Base-by-base conservation (phyloP, 768 basidiomycete genomes). In the Tricholoma flavovirens region DNA sequence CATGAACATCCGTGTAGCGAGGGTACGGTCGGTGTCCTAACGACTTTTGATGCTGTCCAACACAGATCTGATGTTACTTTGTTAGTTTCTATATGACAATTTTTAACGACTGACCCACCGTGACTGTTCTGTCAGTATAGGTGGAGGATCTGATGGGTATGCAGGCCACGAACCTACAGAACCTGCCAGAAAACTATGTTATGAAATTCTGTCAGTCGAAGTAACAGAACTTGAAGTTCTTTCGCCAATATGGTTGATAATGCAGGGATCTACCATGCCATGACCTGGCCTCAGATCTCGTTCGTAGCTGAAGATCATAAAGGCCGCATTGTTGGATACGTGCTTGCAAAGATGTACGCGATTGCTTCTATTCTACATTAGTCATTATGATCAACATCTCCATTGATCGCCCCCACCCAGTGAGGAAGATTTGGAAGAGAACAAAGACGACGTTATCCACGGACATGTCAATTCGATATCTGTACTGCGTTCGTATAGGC, bases 401-500 rank as follows among this genome's bases (percentile, higher is more conserved):
- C 24, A n/a, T 49, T 12, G 15, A n/a, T 17, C 8, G 14, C 2
- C 1, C 24, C 15, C 24, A 7, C 19, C n/a, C 40, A 74, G 70
- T 32, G 75, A 77, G 15, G 74, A 75, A 58, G 69, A 68, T 35
- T 57, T 58, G 48, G 80, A 80, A 55, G 83, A 83, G 24, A 78
- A 79, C 1, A 77, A 79, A 21, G 80, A 83, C 21, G 62, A 59
- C 22, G 57, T 59, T 4, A 76, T 83, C 0, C 89, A 94, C 60
- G 95, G 95, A 0, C 95, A 98, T 65, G 91, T 98, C 66, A 98
- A 94, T 12, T 97, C 95, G 4, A 98, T 98, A 66, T 96, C 93
- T 0, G 95, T 98, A 2, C 75, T 98, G 32, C 80, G 95, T 57
- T 86, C 90, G 12, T 93, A 97, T 66, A 79, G 95, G 43, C 81